Evolutionary conservation across 1,284 basidiomycete genomes (phyloP), one percentile per base, ranked within the genome.

Genomic region (Spongiforma sp.): DNA sequence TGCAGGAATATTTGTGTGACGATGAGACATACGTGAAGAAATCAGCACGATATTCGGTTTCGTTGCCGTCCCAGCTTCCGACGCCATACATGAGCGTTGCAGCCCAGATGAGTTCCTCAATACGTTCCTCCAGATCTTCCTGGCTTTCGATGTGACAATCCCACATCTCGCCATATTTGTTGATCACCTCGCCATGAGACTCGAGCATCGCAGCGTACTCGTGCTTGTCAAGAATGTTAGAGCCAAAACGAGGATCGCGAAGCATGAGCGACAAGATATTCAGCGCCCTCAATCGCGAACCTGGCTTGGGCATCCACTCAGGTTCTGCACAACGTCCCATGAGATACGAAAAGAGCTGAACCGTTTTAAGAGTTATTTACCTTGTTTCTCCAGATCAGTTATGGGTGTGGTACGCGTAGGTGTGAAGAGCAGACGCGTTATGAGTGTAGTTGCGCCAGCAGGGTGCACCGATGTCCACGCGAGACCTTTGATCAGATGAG

Each of bases 381-480:
- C 71, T 54, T 65, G 62, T 12, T 21, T 71, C 55, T 70, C 67
- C 41, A 71, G 32, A 4, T 70, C 68, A 5, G 77, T 76, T 8
- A 79, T 62, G 19, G 82, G 68, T 2, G 63, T 71, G 19, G 62
- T 73, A 12, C 72, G 70, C 10, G 63, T 60, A 4, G 73, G 66
- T 3, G 74, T 68, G 60, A 70, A 75, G 34, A 77, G 70, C 9
- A 77, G 67, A 39, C 72, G 73, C 8, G 76, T 77, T 14, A 77
- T 68, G 17, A 71, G 62, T 5, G 72, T 72, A 9, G 75, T 71
- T 32, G 75, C 73, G 7, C 70, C 70, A 3, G 77, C 68, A 34
- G 75, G 61, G 64, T 83, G 81, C 7, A 84, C 78, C 5, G 81
- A 79, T 19, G 80, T 73, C 65, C 81, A 80, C 7, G 83, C 82